Evolutionary conservation across 2,329 filamentous ascomycete species (phyloP).

Genomic region (Pestalotiopsis sp.): DNA sequence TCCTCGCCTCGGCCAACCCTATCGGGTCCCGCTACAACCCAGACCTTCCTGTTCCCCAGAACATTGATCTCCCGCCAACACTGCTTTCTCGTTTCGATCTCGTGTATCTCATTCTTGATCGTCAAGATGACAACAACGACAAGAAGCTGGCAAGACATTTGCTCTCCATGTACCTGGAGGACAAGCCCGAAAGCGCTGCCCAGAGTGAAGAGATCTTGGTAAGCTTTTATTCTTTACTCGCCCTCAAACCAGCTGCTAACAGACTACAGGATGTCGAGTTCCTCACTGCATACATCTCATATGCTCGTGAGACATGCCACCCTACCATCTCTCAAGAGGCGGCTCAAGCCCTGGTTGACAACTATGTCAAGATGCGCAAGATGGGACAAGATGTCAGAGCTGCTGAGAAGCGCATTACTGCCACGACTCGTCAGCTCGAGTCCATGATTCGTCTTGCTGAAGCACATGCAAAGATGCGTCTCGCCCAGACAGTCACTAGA

Average conservation of each 20-base stretch:
- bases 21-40: constrained; percentile 98
- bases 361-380: constrained; percentile 94
- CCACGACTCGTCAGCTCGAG: constrained; percentile 94
- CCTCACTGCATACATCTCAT: constrained; percentile 95
- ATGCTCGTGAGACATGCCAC: constrained; percentile 84
- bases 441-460: constrained; percentile 97
- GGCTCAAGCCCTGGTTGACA: constrained; percentile 78
- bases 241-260: constrained; percentile 27
- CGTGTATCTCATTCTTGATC: constrained; percentile 94
- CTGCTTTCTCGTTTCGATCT: constrained; percentile 94
- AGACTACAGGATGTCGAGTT: constrained; percentile 80
- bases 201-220: constrained; percentile 78
- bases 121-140: constrained; percentile 87
- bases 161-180: constrained; percentile 95
- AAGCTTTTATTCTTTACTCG: constrained; percentile 40
- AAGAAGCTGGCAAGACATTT: constrained; percentile 89
- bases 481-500: constrained; percentile 74
- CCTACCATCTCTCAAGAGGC: constrained; percentile 80
- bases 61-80: constrained; percentile 95
- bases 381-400: constrained; percentile 86
- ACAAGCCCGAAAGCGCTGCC: constrained; percentile 82
- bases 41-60: constrained; percentile 92
- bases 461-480: constrained; percentile 97
- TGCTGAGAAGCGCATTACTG: constrained; percentile 93
- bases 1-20: constrained; percentile 95